phyloP scores from a whole-genome alignment of 805 yeast species.

The baker's yeast (Saccharomyces cerevisiae) region DNA sequence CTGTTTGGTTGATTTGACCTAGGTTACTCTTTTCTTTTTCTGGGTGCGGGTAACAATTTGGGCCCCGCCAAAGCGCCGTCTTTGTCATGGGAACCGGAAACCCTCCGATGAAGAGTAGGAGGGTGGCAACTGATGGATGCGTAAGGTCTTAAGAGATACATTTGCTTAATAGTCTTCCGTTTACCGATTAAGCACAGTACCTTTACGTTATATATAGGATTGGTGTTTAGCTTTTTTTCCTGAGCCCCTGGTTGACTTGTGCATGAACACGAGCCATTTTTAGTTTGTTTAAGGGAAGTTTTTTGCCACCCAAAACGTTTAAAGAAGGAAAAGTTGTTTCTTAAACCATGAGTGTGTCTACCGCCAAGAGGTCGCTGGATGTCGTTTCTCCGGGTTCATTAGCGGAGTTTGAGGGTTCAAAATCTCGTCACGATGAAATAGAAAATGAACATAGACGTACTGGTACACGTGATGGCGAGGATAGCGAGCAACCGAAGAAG shows the following conservation, averaged over 20 bases:
- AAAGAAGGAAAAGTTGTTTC: background rate
- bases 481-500: constrained; percentile 7
- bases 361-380: constrained; percentile 15
- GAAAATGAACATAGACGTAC: background rate
- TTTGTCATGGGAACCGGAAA: background rate
- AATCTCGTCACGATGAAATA: background rate
- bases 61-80: background rate
- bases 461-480: background rate
- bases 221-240: background rate
- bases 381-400: constrained; percentile 1
- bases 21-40: background rate
- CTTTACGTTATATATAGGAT: background rate
- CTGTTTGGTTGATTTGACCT: background rate
- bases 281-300: background rate
- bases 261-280: background rate
- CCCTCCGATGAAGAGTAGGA: background rate
- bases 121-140: background rate
- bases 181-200: background rate
- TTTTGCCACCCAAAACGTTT: background rate
- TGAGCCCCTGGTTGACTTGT: background rate
- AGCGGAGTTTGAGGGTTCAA: background rate
- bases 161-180: background rate
- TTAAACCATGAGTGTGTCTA: constrained; percentile 8
- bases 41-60: background rate
- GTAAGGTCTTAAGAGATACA: background rate